These are phyloP conservation scores for Microsporum audouinii DNA, from an alignment of 2,329 filamentous ascomycete species.

Conservation along the genomic window DNA sequence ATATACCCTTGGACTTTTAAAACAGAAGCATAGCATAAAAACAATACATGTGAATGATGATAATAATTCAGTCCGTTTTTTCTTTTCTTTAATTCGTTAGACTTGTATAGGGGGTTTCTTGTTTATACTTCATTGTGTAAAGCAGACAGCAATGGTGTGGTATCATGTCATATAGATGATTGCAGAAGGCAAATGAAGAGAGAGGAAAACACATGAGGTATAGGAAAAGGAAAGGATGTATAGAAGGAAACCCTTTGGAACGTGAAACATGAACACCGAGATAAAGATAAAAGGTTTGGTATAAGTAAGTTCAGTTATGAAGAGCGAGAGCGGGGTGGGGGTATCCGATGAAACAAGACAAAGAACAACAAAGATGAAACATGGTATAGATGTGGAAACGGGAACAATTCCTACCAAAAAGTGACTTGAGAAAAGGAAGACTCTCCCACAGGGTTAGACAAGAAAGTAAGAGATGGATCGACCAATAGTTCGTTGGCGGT, in stretches of 20 bases:
- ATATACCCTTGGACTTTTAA: background rate
- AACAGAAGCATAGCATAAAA: background rate
- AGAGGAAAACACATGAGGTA: conserved; percentile 19
- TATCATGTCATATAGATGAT: conserved; percentile 3
- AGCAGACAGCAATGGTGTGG: background rate
- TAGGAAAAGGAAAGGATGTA: conserved; percentile 23
- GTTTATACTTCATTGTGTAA: conserved; percentile 4
- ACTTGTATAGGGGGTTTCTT: background rate
- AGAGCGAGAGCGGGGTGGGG: conserved; percentile 23
- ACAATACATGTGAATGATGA: background rate
- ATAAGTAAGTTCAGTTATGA: conserved; percentile 9
- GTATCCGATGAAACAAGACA: conserved; percentile 4
- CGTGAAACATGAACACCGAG: conserved; percentile 3
- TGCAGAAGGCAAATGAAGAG: background rate
- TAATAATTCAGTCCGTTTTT: background rate
- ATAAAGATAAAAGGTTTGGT: conserved; percentile 5
- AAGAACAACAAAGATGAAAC: background rate
- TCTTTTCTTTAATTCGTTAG: conserved; percentile 3
- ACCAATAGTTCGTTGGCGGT: background rate
- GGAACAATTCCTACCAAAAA: background rate
- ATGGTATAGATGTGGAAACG: background rate
- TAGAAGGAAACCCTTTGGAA: background rate
- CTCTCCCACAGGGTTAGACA: background rate
- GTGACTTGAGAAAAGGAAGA: background rate
- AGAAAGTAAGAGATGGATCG: conserved; percentile 1